Conservation (phyloP, 768 basidiomycete species). For the Cyathus striatus region DNA sequence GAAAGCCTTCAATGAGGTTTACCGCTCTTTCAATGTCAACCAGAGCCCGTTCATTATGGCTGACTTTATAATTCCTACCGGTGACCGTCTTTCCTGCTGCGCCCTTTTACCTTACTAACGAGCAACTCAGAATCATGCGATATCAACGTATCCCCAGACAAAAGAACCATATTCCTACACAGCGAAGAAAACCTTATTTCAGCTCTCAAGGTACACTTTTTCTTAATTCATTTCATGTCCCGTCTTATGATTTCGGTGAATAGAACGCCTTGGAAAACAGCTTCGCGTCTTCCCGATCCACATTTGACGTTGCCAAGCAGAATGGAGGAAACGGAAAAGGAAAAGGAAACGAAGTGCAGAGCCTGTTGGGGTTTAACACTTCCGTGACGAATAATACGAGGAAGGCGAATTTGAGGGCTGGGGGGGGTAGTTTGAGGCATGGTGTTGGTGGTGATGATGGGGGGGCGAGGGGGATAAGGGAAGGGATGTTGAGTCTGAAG, state of each 20-base stretch:
- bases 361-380: background rate
- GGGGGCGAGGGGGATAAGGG: background rate
- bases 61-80: conserved; percentile 76
- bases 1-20: conserved; percentile 90
- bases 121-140: conserved; percentile 80
- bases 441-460: too few relatives aligned
- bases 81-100: conserved; percentile 33
- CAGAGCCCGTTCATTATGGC: conserved; percentile 83
- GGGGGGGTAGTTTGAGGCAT: too few relatives aligned
- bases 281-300: conserved; percentile 70
- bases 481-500: too few relatives aligned
- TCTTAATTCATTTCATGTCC: background rate
- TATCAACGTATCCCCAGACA: conserved; percentile 95
- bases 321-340: background rate
- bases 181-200: conserved; percentile 76
- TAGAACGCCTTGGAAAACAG: conserved; percentile 63
- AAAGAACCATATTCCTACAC: conserved; percentile 90
- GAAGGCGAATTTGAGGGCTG: too few relatives aligned
- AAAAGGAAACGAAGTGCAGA: conserved; percentile 6
- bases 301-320: conserved; percentile 48
- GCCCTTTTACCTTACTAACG: background rate
- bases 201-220: conserved; percentile 61
- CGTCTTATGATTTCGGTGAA: background rate
- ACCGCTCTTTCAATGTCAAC: conserved; percentile 66
- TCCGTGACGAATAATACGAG: conserved; percentile 2